Conservation (phyloP, 306 rosid species). For the Malus orientalis region DNA sequence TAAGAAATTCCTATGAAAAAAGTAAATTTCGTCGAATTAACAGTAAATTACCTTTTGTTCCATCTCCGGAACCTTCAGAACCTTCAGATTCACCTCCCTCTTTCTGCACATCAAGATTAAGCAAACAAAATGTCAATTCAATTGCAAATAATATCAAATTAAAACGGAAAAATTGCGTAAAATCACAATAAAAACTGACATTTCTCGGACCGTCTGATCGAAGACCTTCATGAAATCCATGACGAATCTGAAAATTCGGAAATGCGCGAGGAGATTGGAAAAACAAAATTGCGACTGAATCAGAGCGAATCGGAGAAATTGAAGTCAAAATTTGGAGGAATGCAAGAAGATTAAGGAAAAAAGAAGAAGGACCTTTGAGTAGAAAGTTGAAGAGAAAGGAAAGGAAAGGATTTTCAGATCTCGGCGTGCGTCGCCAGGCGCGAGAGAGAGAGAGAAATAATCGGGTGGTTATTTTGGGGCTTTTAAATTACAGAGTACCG, state of each 20-base stretch:
- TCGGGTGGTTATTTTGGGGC: background rate
- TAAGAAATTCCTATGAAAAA: background rate
- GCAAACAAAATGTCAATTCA: conserved; percentile 10
- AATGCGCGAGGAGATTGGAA: conserved; percentile 2
- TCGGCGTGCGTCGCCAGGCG: background rate
- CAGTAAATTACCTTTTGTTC: conserved; percentile 76
- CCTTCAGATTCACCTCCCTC: conserved; percentile 99
- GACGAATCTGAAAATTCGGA: conserved; percentile 38
- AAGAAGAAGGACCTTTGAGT: background rate
- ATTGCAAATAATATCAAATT: background rate
- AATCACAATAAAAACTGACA: conserved; percentile 41
- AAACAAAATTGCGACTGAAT: conserved; percentile 9
- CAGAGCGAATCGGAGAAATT: conserved; percentile 34
- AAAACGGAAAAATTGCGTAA: background rate
- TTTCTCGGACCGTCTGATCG: conserved; percentile 99
- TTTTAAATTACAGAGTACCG: background rate
- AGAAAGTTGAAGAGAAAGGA: background rate
- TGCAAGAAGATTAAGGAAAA: background rate
- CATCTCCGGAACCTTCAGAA: conserved; percentile 94
- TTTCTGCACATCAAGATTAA: conserved; percentile 45
- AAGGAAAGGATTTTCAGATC: conserved; percentile 12
- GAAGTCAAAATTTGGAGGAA: background rate
- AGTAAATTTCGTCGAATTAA: background rate
- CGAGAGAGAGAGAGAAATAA: background rate
- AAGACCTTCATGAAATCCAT: conserved; percentile 99